These are phyloP conservation scores for Xylaria hypoxylon DNA, from an alignment of 2,329 filamentous ascomycete species.

Conservation along the genomic window DNA sequence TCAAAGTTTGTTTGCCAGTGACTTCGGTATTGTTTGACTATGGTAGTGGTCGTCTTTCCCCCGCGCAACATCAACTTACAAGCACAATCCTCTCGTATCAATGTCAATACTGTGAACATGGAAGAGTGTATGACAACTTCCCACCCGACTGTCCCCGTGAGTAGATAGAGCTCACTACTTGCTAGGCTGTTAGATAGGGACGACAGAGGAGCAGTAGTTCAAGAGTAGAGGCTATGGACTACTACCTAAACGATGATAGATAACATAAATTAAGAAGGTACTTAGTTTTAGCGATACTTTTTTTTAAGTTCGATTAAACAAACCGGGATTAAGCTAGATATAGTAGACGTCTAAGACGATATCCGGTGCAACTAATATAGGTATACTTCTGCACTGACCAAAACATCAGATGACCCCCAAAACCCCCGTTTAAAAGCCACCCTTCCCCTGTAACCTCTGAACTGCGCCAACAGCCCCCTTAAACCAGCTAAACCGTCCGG, in stretches of 20 bases:
- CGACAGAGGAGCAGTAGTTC: background rate
- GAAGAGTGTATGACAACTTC: too few relatives aligned
- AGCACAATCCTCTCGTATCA: too few relatives aligned
- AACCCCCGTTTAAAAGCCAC: conserved; percentile 44
- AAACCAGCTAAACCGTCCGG: conserved; percentile 52
- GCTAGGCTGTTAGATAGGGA: too few relatives aligned
- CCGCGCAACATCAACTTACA: too few relatives aligned
- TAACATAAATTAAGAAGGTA: too few relatives aligned
- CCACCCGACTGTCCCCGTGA: too few relatives aligned
- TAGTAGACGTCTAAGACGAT: background rate
- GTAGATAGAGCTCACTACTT: too few relatives aligned
- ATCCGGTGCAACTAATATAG: background rate
- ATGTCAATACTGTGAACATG: too few relatives aligned
- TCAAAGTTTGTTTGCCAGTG: too few relatives aligned
- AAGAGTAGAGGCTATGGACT: background rate
- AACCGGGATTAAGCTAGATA: background rate
- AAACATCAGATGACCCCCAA: background rate
- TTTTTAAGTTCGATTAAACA: background rate
- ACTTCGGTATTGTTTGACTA: background rate
- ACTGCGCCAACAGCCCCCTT: conserved; percentile 47
- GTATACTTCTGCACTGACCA: background rate
- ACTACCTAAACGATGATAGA: background rate
- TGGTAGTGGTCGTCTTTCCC: too few relatives aligned
- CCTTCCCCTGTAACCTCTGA: conserved; percentile 46
- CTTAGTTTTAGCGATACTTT: too few relatives aligned